Conservation (phyloP, 345 rosid species). For the Geranium brycei region DNA sequence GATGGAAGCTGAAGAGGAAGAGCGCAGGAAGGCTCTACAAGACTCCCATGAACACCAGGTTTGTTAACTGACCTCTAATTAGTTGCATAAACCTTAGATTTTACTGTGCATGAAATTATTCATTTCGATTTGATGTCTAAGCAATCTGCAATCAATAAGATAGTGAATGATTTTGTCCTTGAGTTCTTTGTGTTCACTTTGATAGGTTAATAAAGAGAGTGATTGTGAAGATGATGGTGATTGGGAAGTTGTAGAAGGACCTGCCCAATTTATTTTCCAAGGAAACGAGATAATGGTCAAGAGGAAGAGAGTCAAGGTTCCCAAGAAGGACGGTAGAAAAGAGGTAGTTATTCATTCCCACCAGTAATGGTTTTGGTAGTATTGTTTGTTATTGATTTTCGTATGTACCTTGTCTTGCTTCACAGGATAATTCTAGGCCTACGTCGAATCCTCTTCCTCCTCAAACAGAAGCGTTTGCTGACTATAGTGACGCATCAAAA, state of each 20-base stretch:
- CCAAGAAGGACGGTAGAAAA: constrained; percentile 31
- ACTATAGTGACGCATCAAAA: constrained; percentile 25
- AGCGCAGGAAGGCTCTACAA: constrained; percentile 25
- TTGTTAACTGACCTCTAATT: constrained; percentile 4
- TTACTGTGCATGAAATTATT: no score
- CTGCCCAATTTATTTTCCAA: constrained; percentile 79
- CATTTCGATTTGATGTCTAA: neutral
- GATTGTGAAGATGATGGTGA: constrained; percentile 42
- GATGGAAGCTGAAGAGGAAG: constrained; percentile 37
- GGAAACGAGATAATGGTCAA: constrained; percentile 76
- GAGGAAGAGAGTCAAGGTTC: constrained; percentile 72
- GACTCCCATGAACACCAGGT: constrained; percentile 30
- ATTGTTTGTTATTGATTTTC: constrained; percentile 3
- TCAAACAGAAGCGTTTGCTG: constrained; percentile 42
- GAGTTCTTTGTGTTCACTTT: neutral
- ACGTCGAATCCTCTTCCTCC: constrained; percentile 93
- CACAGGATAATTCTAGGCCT: constrained; percentile 63
- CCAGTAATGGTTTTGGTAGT: neutral
- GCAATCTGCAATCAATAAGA: neutral
- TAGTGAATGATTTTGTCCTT: neutral
- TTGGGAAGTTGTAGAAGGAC: constrained; percentile 85
- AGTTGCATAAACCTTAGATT: no score
- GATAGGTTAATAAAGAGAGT: constrained; percentile 33
- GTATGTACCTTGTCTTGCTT: constrained; percentile 8
- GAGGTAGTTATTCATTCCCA: constrained; percentile 33